These are phyloP conservation scores for Coccomyxa subellipsoidea DNA, from an alignment of 163 green algal genomes.

Conservation along the genomic window DNA sequence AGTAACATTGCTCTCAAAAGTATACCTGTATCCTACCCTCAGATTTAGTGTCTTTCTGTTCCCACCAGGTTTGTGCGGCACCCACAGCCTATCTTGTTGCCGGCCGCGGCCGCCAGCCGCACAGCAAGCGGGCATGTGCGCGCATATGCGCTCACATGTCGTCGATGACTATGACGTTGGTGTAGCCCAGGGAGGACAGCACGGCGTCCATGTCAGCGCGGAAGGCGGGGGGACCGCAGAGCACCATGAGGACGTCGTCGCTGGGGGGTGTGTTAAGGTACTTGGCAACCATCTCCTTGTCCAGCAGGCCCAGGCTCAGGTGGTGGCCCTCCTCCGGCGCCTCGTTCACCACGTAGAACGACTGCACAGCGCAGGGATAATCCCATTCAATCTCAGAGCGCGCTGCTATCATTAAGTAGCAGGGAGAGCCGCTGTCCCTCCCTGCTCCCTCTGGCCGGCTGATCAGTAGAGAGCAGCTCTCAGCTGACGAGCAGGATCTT, in stretches of 20 bases:
- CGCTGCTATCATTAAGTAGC: too few species aligned
- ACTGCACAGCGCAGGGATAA: background rate
- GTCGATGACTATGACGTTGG: background rate
- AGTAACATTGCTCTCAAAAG: too few species aligned
- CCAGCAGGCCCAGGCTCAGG: slow-evolving; percentile 1
- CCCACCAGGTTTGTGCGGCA: too few species aligned
- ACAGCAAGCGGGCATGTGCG: too few species aligned
- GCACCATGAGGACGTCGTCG: background rate
- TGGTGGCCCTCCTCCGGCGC: slow-evolving; percentile 5
- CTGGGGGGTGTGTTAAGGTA: slow-evolving; percentile 4
- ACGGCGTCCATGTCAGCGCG: background rate
- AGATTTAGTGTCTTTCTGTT: too few species aligned
- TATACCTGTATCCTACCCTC: too few species aligned
- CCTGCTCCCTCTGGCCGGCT: too few species aligned
- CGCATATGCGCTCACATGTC: background rate
- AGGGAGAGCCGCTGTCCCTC: too few species aligned
- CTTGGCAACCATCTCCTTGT: slow-evolving; percentile 5
- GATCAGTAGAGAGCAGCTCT: too few species aligned
- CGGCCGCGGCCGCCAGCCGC: too few species aligned
- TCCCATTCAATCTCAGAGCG: background rate
- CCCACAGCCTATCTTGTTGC: too few species aligned
- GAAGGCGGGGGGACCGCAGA: slow-evolving; percentile 6
- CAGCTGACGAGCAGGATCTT: too few species aligned
- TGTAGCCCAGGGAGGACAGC: background rate
- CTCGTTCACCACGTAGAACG: slow-evolving; percentile 4